A percentile compares a stretch with the other conserved stretches of the same genome.
These are phyloP conservation scores for Phoma sp. DNA, from an alignment of 2,329 filamentous ascomycete species.

Conservation along the genomic window DNA sequence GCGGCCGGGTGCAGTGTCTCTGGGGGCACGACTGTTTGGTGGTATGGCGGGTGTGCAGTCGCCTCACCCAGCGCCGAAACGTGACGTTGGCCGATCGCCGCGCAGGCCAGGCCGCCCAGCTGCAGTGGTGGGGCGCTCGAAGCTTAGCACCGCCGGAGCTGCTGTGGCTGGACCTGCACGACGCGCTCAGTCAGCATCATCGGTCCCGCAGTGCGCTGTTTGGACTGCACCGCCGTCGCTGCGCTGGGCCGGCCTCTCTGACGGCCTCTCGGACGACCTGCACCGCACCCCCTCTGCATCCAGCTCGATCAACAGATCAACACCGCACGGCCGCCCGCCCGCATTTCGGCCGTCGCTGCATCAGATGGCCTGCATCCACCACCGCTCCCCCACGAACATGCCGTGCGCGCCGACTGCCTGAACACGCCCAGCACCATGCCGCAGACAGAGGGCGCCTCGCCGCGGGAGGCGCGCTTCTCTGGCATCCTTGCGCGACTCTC, in stretches of 20 bases:
- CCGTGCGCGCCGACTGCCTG: background rate
- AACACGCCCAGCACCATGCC: constrained; percentile 26
- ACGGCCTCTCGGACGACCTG: too few species aligned
- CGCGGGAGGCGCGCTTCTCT: constrained; percentile 34
- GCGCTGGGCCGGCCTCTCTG: background rate
- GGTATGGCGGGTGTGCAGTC: too few species aligned
- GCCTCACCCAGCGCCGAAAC: too few species aligned
- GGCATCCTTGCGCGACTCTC: constrained; percentile 45
- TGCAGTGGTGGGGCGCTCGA: background rate
- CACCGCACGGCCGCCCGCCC: background rate
- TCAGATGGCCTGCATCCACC: constrained; percentile 6
- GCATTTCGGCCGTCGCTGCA: constrained; percentile 2
- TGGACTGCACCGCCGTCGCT: background rate
- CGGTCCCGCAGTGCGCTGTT: constrained; percentile 11
- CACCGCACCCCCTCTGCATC: too few species aligned
- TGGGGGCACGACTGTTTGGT: too few species aligned
- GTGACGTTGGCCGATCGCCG: constrained; percentile 10
- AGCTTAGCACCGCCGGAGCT: background rate
- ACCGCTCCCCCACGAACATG: constrained; percentile 1
- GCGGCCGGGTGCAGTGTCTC: background rate
- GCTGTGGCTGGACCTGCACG: background rate
- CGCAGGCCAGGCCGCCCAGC: background rate
- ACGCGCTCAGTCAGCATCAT: constrained; percentile 15
- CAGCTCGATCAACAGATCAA: constrained; percentile 8
- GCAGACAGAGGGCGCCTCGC: constrained; percentile 17